Evolutionary conservation across 179 eudicot genomes (phyloP), one percentile per base, ranked within the genome.

Genomic region (Kewa caespitosa): DNA sequence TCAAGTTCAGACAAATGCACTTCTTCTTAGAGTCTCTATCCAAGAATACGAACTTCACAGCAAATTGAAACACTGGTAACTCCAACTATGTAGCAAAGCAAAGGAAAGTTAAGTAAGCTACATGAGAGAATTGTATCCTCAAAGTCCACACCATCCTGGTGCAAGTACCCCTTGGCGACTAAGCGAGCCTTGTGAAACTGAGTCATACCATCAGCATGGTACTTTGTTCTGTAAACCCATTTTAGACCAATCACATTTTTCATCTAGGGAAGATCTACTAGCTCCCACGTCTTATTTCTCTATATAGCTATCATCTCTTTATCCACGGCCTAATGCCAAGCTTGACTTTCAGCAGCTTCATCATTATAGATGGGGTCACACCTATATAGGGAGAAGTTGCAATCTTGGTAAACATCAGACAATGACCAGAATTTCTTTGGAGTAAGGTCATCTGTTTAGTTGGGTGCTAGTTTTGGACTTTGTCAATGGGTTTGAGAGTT

Each of bases 211-310:
- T 38, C 69, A 34, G 46, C 39, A 37, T 66, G 30, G 28, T 66
- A 66, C 41, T 36, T 66, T 43, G 69, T 66, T 15, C 69, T 12
- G 46, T 23, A 66, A 43, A 66, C 67, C 67, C 67, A 63, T 63
- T 63, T 32, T 20, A 63, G 25, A 17, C 67, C 39, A 20, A 63
- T 63, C 17, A 39, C 67, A 3, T 63, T 32, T 34, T 63, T 63
- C 17, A 38, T 39, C 25, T 63, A 17, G n/a, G 41, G 46, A 20
- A 38, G 28, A 1, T 34, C 46, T 23, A 66, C 69, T 7, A 66
- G 22, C 39, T 66, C 69, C 69, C 42, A 66, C 12, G 69, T 66
- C 20, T 66, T 22, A 38, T 66, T 66, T 38, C 38, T 66, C 9
- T 36, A 30, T 18, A 66, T 66, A 28, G 31, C 28, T 25, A 6